Evolutionary conservation across 768 basidiomycete species (phyloP), one percentile per base, ranked within the genome.

Genomic region (Dictyophora rubrovolvata): DNA sequence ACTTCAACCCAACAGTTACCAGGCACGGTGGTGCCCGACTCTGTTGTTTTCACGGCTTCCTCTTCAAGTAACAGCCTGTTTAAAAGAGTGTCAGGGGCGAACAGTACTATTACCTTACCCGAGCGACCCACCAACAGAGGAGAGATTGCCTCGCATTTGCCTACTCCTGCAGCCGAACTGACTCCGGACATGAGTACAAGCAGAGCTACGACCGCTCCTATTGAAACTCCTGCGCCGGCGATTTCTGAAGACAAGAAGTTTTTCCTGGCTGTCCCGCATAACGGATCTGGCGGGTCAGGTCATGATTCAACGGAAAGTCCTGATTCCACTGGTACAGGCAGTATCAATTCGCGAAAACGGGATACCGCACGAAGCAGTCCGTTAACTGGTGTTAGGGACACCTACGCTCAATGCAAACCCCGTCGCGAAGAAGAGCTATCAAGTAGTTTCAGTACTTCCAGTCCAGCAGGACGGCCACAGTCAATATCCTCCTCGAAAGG

Each of bases 251-350:
- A 58, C n/a, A 58, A 58, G 35, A 58, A 52, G 34, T 58, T 58
- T n/a, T 58, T 58, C 48, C 48, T 58, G n/a, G 56, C 21, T 5
- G 48, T 50, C 47, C 56, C 49, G 6, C 56, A 51, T 36, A 52
- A 8, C 14, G 49, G 56, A 14, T 58, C 56, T 17, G 48, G 46
- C 14, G 55, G 35, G 9, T 56, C 55, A 20, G 55, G 48, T 22
- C 56, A 57, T 34, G 55, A 56, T 17, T 58, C 56, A 8, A 58
- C 35, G 35, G 56, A 51, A 48, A 58, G 56, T 20, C 56, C 56
- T 33, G 56, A 52, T 18, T 58, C 56, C 3, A 9, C 46, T 7
- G 55, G 36, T 11, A 22, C 20, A 17, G 55, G 37, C 18, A 47
- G 55, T 56, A 35, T 56, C 11, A 34, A 50, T 52, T 34, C 21